Evolutionary conservation across 176 grass and related monocot species (phyloP).

Genomic region (Stipa capillata): DNA sequence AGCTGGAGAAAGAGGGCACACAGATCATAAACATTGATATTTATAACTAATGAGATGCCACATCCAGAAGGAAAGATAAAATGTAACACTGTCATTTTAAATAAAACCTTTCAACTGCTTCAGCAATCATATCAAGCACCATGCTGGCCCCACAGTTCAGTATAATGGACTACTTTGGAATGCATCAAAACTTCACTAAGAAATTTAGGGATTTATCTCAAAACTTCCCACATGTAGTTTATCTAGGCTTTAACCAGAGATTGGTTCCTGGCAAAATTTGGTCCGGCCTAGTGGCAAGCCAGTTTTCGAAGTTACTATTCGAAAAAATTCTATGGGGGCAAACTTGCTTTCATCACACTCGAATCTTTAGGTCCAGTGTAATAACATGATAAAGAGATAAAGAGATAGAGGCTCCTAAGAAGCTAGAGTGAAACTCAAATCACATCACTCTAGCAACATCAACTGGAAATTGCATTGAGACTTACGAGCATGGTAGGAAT

Average conservation of each 20-base stretch:
- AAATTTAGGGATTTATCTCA: not conserved
- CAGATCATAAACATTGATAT: not conserved
- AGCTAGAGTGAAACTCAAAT: not conserved
- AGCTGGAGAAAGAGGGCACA: not conserved
- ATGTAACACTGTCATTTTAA: not conserved
- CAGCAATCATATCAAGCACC: not conserved
- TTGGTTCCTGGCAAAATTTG: not conserved
- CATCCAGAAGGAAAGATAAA: not conserved
- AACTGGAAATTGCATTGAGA: not conserved
- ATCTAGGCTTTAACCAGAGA: not conserved
- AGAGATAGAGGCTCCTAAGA: not conserved
- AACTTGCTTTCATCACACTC: not conserved
- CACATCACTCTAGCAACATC: too few relatives aligned
- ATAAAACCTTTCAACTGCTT: not conserved
- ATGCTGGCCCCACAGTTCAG: not conserved
- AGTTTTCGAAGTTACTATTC: not conserved
- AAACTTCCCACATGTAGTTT: not conserved
- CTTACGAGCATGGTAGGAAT: slow-evolving; percentile 65
- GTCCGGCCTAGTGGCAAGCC: not conserved
- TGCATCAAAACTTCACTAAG: not conserved
- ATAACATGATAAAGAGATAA: not conserved
- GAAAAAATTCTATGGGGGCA: not conserved
- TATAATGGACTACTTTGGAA: not conserved
- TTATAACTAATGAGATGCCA: not conserved
- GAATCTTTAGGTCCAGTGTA: not conserved